Conservation (phyloP, 2,329 filamentous ascomycete genomes). For the Botryosphaeria agaves region DNA sequence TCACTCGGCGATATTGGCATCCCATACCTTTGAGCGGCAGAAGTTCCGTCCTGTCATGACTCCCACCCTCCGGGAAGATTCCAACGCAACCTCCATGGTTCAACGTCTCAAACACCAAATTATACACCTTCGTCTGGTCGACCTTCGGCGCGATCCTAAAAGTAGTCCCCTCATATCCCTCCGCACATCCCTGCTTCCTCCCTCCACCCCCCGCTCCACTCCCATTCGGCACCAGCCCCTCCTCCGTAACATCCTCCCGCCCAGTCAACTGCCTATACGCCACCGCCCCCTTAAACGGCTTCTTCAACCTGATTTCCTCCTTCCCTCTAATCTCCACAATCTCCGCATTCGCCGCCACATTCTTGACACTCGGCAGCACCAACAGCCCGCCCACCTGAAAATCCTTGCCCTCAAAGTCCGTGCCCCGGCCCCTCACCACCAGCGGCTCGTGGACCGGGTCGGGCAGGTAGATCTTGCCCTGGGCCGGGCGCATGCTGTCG, state of each 20-base stretch:
- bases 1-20: neutral
- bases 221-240: conserved; percentile 44
- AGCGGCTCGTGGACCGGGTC: conserved; percentile 75
- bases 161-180: conserved; percentile 53
- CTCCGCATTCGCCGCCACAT: conserved; percentile 63
- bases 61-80: conserved; percentile 94
- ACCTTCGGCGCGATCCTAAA: conserved; percentile 87
- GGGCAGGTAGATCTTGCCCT: conserved; percentile 72
- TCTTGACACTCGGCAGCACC: conserved; percentile 71
- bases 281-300: conserved; percentile 63
- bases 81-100: conserved; percentile 76
- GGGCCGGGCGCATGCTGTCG: conserved; percentile 65
- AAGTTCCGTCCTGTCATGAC: conserved; percentile 82
- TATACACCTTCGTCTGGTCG: conserved; percentile 84
- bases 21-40: conserved; percentile 59
- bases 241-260: conserved; percentile 50
- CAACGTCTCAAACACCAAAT: conserved; percentile 76
- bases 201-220: conserved; percentile 33
- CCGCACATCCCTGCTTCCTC: conserved; percentile 32
- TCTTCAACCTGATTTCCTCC: conserved; percentile 73
- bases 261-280: conserved; percentile 70
- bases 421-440: conserved; percentile 61
- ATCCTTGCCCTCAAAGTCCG: conserved; percentile 57
- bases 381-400: conserved; percentile 68
- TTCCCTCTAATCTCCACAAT: conserved; percentile 66